Evolutionary conservation across 495 filamentous ascomycete species (phyloP), one percentile per base, ranked within the genome.

Genomic region (Hypoxylon cercidicola): DNA sequence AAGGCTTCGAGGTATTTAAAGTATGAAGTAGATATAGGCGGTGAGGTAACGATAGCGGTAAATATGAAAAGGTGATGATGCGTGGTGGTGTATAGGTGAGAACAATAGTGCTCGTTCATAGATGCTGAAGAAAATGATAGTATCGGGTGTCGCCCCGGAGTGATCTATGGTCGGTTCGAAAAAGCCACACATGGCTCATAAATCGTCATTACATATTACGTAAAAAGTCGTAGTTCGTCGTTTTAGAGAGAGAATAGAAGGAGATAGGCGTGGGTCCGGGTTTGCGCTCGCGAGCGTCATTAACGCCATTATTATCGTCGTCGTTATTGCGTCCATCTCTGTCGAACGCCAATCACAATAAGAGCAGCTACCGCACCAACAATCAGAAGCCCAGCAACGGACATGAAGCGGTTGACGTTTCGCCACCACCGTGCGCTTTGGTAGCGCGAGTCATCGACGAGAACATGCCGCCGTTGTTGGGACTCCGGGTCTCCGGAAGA

Each of bases 341-440:
- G 71, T 28, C 69, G 69, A 5, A 78, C 66, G 25, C 81, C 88
- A 30, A 92, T 78, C 58, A 87, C 82, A 56, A 85, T 83, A 21
- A 90, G 80, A 15, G 81, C 82, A 62, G 94, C 85, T 57, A 97
- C 82, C 21, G 89, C 87, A 53, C 85, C 86, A 55, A 97, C 85
- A 30, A 99, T 85, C 55, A 90, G 77, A 12, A 95, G 71, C 13
- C 95, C 95, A 46, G 96, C 68, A 39, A 90, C 76, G 50, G 88
- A 87, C 92, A 99, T 93, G 69, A 88, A 84, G 40, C 93, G 88
- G 75, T 99, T 99, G 44, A 97, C 81, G 59, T 86, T 90, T 59
- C 95, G 85, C 95, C 95, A 98, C 93, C 94, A 97, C 35, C 85
- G 83, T 11, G 92, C 92, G 72, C 92, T 97, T 68, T 91, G 83